These are phyloP conservation scores for Rugiboletus extremiorientalis DNA, from an alignment of 1,284 basidiomycete species.

Conservation along the genomic window DNA sequence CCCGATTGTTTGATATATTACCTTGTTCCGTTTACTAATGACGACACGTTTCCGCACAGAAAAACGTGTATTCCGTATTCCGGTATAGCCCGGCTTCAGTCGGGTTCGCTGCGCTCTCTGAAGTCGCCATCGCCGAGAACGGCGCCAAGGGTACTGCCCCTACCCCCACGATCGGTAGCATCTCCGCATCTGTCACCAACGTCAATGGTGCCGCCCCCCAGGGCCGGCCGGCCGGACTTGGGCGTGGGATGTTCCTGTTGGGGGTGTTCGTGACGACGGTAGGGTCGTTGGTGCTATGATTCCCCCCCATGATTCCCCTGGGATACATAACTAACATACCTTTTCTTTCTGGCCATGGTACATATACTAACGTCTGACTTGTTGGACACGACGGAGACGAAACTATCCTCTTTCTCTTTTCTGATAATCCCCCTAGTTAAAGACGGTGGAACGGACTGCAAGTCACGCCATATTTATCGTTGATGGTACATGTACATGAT, in stretches of 20 bases:
- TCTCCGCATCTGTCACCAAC: slow-evolving; percentile 16
- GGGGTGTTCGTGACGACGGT: not conserved
- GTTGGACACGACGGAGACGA: not conserved
- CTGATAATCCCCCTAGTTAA: too few relatives aligned
- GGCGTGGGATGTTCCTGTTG: not conserved
- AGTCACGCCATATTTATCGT: too few relatives aligned
- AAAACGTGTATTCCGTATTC: slow-evolving; percentile 60
- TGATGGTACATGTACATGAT: too few relatives aligned
- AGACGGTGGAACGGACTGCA: too few relatives aligned
- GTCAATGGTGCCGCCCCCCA: not conserved
- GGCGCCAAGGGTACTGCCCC: slow-evolving; percentile 33
- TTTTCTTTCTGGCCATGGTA: too few relatives aligned
- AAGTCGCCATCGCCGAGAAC: slow-evolving; percentile 29
- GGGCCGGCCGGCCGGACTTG: not conserved
- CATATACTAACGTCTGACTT: too few relatives aligned
- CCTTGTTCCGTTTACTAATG: not conserved
- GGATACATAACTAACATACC: not conserved
- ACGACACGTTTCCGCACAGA: slow-evolving; percentile 28
- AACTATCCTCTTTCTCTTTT: too few relatives aligned
- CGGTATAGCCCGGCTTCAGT: slow-evolving; percentile 48
- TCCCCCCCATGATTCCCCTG: not conserved
- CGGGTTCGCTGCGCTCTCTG: slow-evolving; percentile 49
- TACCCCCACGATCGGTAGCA: slow-evolving; percentile 35
- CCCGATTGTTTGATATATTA: too few relatives aligned
- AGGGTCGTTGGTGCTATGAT: not conserved